Base-by-base conservation (phyloP, 768 basidiomycete genomes). In the Sporobolomyces phaffii region DNA sequence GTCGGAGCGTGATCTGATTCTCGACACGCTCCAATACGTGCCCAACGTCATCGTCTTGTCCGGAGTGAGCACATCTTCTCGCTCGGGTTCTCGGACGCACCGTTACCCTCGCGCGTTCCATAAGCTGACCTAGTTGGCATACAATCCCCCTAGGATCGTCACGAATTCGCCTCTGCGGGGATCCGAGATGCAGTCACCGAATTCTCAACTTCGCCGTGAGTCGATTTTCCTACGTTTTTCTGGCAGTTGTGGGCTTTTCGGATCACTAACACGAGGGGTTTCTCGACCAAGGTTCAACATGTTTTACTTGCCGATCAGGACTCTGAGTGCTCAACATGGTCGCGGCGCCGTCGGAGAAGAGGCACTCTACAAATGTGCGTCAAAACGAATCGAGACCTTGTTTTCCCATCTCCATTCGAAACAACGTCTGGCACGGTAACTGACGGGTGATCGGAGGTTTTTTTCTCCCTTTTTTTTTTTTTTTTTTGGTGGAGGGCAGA, bases 81-180 rank as follows among this genome's bases (percentile, higher is more conserved):
- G 15, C 17, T n/a, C 9, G 10, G 26, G 14, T 40, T n/a, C 26
- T 24, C 15, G 48, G 9, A 41, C 53, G 36, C 59, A 60, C 43
- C 53, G 40, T 24, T 18, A 3, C 15, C 24, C 9, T 15, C 43
- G 5, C 26, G 9, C 34, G n/a, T n/a, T n/a, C n/a, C n/a, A n/a
- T n/a, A n/a, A n/a, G n/a, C n/a, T n/a, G n/a, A n/a, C n/a, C n/a
- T n/a, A n/a, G n/a, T n/a, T n/a, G n/a, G n/a, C n/a, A n/a, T n/a
- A n/a, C n/a, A n/a, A n/a, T 43, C 15, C 20, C 28, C 36, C 3
- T 18, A 56, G 54, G 88, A 89, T 75, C 81, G 88, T 26, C 88
- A 90, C 75, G 88, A 89, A 77, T 89, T 89, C 72, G 87, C 87
- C 2, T 83, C 83, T 73, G 80, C 64, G 68, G 76, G 48, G 74